Percentiles rank a stretch among this genome's conserved stretches.
Conservation (phyloP, 164 flowering plant genomes). For the Kingdonia uniflora region DNA sequence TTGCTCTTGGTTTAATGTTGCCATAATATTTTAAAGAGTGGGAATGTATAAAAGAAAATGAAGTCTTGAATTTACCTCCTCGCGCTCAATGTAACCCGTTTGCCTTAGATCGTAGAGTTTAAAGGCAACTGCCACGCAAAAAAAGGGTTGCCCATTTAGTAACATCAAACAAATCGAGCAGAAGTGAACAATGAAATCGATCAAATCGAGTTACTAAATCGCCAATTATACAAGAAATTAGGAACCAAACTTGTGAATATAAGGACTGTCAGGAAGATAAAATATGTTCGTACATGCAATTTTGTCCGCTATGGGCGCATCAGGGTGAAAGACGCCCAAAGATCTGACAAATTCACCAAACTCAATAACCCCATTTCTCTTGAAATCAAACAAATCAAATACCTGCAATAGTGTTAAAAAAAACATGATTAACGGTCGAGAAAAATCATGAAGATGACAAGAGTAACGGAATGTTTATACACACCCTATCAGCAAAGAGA, state of each 20-base stretch:
- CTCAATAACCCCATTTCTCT: slow-evolving; percentile 59
- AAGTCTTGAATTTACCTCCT: slow-evolving; percentile 41
- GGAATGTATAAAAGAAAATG: too few species aligned
- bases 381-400: slow-evolving; percentile 62
- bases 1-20: neutral
- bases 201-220: too few species aligned
- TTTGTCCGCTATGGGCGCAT: slow-evolving; percentile 50
- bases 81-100: slow-evolving; percentile 72
- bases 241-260: too few species aligned
- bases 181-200: neutral
- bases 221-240: too few species aligned
- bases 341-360: slow-evolving; percentile 77
- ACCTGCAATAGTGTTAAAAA: slow-evolving; percentile 24
- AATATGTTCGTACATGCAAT: slow-evolving; percentile 33
- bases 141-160: neutral
- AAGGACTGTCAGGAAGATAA: too few species aligned
- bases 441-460: neutral
- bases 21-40: neutral
- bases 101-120: slow-evolving; percentile 56
- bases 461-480: neutral
- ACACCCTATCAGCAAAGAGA: slow-evolving; percentile 70
- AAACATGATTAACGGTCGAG: neutral
- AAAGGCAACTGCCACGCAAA: slow-evolving; percentile 54
- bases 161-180: neutral
- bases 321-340: slow-evolving; percentile 63